Percentiles rank a stretch among this genome's conserved stretches.
Evolutionary conservation across 306 rosid genomes (phyloP).

Genomic region (Sindora glabra): DNA sequence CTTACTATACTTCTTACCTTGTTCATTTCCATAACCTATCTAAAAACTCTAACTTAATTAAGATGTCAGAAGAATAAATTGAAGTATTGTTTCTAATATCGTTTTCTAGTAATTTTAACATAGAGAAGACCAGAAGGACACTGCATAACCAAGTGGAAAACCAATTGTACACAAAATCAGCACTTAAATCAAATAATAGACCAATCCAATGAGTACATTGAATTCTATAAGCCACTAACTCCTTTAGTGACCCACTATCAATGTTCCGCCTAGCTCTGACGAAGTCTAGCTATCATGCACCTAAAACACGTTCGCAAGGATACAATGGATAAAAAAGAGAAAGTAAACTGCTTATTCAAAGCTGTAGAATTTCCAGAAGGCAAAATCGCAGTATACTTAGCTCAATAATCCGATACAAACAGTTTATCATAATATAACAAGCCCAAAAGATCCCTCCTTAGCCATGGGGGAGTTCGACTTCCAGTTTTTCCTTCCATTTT

Average conservation of each 20-base stretch:
- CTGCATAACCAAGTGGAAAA: not conserved
- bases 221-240: not conserved
- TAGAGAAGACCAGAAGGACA: not conserved
- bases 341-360: not conserved
- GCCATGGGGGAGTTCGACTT: not conserved
- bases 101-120: not conserved
- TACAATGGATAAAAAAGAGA: not conserved
- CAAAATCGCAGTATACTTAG: constrained; percentile 5
- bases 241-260: not conserved
- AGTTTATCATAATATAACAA: not conserved
- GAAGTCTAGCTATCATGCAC: constrained; percentile 1
- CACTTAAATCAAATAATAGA: not conserved
- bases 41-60: not conserved
- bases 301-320: not conserved
- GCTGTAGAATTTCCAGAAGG: not conserved
- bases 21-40: not conserved
- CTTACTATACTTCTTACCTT: not conserved
- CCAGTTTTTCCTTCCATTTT: not conserved
- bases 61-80: not conserved
- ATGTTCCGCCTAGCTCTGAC: not conserved
- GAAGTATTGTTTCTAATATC: not conserved
- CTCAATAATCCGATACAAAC: not conserved
- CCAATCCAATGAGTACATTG: not conserved
- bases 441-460: not conserved
- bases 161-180: not conserved